Base-by-base conservation (phyloP, 805 yeast genomes). In the Phaffomyces antillensis region DNA sequence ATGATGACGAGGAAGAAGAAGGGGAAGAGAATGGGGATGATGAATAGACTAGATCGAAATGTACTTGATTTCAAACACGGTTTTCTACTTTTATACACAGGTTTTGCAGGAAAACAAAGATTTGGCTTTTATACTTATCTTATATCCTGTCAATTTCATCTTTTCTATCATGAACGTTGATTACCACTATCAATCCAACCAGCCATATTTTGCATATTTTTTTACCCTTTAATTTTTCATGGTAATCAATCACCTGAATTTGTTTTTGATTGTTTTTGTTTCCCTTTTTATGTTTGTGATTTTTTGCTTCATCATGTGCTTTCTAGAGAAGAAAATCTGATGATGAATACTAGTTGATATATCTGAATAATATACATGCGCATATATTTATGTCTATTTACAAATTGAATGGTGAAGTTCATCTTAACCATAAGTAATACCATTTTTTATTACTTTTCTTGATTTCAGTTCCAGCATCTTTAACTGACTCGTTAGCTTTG, bases 1-100 rank as follows among this genome's bases (percentile, higher is more conserved):
- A 77, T 16, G 78, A 77, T 11, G 82, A 56, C 11, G 59, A 50
- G 0, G 55, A 65, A 12, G 72, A 20, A 20, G 78, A 77, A 11
- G 82, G 54, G 10, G 59, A 48, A 0, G 55, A 65, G 12, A 72
- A 68, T 30, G 65, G 70, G 13, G 68, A 62, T 28, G 61, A 2
- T 11, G 30, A 11, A 11, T 13, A 23, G 64, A 62, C 23, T 24
- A 17, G 15, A 16, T 12, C 11, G n/a, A n/a, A n/a, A n/a, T n/a
- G n/a, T n/a, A n/a, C n/a, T n/a, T n/a, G n/a, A n/a, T 18, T 36
- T 37, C 28, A 26, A 12, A 10, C 11, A 26, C 12, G 24, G 20
- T 25, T 37, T 37, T n/a, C 9, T 37, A 26, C 16, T 16, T 7
- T 32, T 32, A n/a, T 32, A 26, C 28, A 12, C 30, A 11, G 13